These are phyloP conservation scores for Pseudodiploospora longispora DNA, from an alignment of 2,329 filamentous ascomycete genomes.

Conservation along the genomic window DNA sequence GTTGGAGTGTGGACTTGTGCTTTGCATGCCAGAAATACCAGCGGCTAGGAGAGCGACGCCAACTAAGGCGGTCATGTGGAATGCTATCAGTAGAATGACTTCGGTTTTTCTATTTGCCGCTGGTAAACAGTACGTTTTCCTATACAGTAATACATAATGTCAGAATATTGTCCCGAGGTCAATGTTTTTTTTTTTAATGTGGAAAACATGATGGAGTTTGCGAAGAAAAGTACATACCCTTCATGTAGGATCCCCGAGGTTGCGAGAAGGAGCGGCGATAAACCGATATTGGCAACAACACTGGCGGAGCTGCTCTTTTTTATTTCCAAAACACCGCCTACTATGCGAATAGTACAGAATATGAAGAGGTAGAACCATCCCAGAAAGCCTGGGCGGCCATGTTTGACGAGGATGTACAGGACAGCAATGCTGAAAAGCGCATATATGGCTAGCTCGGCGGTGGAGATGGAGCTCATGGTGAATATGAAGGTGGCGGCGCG, in stretches of 20 bases:
- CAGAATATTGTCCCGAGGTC: too few species aligned
- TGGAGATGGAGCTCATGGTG: slow-evolving; percentile 13
- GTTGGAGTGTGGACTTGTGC: too few species aligned
- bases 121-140: slow-evolving; percentile 6
- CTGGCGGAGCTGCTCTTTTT: slow-evolving; percentile 19
- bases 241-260: slow-evolving; percentile 26
- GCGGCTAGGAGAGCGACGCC: slow-evolving; percentile 7
- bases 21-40: not conserved
- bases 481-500: too few species aligned
- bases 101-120: slow-evolving; percentile 4
- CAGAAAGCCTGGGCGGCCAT: slow-evolving; percentile 25
- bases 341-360: slow-evolving; percentile 30
- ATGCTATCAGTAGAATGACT: slow-evolving; percentile 7
- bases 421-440: slow-evolving; percentile 20
- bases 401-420: slow-evolving; percentile 23
- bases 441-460: slow-evolving; percentile 28
- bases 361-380: slow-evolving; percentile 30
- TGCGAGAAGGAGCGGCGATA: slow-evolving; percentile 28
- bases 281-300: slow-evolving; percentile 28
- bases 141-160: too few species aligned
- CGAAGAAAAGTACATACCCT: slow-evolving; percentile 13
- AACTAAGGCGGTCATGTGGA: slow-evolving; percentile 4
- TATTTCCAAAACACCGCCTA: slow-evolving; percentile 17
- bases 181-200: too few species aligned
- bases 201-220: too few species aligned